A percentile compares a stretch with the other conserved stretches of the same genome.
These are phyloP conservation scores for Hypoxylon sp. DNA, from an alignment of 2,329 filamentous ascomycete genomes.

Conservation along the genomic window DNA sequence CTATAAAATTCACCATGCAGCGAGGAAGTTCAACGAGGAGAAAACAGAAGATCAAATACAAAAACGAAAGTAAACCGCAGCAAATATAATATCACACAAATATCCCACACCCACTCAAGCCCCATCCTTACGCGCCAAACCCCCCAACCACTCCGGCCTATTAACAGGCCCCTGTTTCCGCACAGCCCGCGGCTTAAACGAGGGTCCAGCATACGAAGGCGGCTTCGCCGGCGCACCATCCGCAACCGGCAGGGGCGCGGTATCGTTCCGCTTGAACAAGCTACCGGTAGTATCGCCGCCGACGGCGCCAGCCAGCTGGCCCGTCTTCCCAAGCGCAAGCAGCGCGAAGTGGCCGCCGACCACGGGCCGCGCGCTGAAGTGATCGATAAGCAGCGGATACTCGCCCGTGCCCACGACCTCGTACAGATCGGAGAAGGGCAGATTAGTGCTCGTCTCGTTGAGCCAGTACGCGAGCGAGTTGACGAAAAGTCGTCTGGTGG, in stretches of 20 bases:
- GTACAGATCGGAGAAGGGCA: conserved; percentile 73
- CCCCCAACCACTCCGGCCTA: too few species aligned
- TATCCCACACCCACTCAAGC: too few species aligned
- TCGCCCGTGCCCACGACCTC: conserved; percentile 68
- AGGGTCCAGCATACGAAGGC: conserved; percentile 13
- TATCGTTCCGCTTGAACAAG: conserved; percentile 38
- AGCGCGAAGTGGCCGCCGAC: conserved; percentile 77
- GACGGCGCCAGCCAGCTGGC: conserved; percentile 32
- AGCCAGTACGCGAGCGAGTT: conserved; percentile 72
- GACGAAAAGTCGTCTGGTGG: conserved; percentile 67
- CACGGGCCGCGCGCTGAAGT: conserved; percentile 75
- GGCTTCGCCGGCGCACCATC: conserved; percentile 14
- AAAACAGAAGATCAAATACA: too few species aligned
- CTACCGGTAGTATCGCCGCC: conserved; percentile 38
- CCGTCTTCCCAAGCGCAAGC: conserved; percentile 59
- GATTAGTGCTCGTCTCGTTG: conserved; percentile 71
- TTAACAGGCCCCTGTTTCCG: background rate
- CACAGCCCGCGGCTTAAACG: conserved; percentile 15
- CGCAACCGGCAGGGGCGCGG: conserved; percentile 26
- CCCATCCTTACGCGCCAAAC: too few species aligned
- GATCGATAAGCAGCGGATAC: conserved; percentile 56
- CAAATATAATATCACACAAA: too few species aligned
- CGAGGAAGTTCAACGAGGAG: too few species aligned
- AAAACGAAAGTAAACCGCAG: too few species aligned
- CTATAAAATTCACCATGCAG: too few species aligned